These are phyloP conservation scores for Fusarium succisae DNA, from an alignment of 2,329 filamentous ascomycete species.

Conservation along the genomic window DNA sequence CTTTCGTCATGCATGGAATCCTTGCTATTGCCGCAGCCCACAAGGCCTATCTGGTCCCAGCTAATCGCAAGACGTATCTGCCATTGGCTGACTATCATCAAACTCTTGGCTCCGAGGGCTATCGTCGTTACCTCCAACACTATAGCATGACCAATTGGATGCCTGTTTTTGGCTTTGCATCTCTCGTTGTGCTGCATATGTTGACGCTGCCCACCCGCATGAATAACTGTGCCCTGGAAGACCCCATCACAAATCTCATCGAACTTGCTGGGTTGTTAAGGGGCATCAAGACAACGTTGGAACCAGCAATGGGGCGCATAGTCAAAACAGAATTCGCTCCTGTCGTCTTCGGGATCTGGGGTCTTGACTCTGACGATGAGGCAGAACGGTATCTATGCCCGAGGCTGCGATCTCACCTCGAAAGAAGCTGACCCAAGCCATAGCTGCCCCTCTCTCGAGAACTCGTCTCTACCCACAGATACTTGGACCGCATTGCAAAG, in stretches of 20 bases:
- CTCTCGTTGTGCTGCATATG: constrained; percentile 48
- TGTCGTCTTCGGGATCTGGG: constrained; percentile 35
- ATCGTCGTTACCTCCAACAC: constrained; percentile 34
- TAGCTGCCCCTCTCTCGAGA: constrained; percentile 31
- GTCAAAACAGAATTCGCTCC: constrained; percentile 40
- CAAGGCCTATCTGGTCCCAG: constrained; percentile 45
- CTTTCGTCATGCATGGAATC: constrained; percentile 46
- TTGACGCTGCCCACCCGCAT: constrained; percentile 35
- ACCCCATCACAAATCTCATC: constrained; percentile 34
- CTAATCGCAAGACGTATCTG: constrained; percentile 38
- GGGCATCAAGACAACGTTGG: constrained; percentile 34
- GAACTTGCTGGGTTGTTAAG: constrained; percentile 35
- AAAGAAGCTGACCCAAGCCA: neutral
- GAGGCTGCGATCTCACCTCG: no score
- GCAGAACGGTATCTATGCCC: constrained; percentile 2
- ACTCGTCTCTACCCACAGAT: constrained; percentile 33
- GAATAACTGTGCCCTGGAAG: constrained; percentile 20
- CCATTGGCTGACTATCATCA: constrained; percentile 44
- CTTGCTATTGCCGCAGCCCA: constrained; percentile 44
- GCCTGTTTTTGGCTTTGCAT: constrained; percentile 55
- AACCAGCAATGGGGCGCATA: constrained; percentile 26
- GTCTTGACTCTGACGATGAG: constrained; percentile 10
- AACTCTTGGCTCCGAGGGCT: constrained; percentile 44
- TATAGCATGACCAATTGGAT: constrained; percentile 33
- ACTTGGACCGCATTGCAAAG: constrained; percentile 32